Conservation (phyloP, 768 basidiomycete genomes). For the Dendrothele bispora region DNA sequence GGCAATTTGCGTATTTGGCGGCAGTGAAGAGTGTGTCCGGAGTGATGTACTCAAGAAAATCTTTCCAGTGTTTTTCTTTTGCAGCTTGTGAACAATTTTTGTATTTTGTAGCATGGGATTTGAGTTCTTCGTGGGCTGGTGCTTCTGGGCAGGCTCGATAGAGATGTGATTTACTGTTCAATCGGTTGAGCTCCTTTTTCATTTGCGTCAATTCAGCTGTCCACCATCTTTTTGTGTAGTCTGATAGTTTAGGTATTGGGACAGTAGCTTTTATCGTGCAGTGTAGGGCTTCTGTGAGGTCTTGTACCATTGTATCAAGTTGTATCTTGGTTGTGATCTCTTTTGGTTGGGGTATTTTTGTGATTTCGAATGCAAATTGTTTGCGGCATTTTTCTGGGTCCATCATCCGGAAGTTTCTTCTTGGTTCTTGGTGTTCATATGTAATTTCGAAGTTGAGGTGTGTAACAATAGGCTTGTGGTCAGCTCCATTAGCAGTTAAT, state of each 20-base stretch:
- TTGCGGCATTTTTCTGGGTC: background rate
- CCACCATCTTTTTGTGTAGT: background rate
- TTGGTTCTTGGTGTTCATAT: too few species aligned
- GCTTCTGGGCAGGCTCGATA: background rate
- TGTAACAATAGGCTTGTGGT: background rate
- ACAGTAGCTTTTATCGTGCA: background rate
- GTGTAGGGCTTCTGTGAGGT: background rate
- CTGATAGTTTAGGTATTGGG: background rate
- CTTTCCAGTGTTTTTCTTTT: conserved; percentile 23
- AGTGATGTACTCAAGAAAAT: conserved; percentile 17
- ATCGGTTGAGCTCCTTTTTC: background rate
- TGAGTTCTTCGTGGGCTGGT: background rate
- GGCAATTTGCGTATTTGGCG: conserved; percentile 1
- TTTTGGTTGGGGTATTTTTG: background rate
- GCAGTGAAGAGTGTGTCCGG: conserved; percentile 16
- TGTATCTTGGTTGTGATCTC: background rate
- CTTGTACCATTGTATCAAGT: background rate
- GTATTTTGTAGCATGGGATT: background rate
- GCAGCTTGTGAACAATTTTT: background rate
- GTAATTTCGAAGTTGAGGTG: too few species aligned
- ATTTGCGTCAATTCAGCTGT: background rate
- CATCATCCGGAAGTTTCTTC: background rate
- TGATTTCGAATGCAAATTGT: background rate
- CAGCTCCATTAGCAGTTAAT: background rate
- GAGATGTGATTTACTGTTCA: background rate